Evolutionary conservation across 176 grass and related monocot genomes (phyloP).

Genomic region (Oryza glumipatula): DNA sequence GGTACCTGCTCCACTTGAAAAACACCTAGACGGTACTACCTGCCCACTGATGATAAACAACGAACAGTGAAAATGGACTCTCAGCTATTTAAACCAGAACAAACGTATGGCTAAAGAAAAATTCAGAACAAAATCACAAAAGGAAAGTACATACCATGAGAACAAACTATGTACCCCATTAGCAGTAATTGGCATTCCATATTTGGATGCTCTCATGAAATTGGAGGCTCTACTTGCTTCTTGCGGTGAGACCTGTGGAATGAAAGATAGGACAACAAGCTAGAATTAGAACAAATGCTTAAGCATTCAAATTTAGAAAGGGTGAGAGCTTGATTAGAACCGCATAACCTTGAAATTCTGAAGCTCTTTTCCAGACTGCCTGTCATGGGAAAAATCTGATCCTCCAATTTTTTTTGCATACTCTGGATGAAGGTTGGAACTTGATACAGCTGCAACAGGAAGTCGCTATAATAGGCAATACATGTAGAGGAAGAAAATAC

Average conservation of each 20-base stretch:
- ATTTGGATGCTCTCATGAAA: slow-evolving; percentile 29
- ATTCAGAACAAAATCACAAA: not conserved
- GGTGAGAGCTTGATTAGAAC: not conserved
- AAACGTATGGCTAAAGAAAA: not conserved
- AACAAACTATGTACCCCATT: slow-evolving; percentile 45
- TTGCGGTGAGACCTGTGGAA: slow-evolving; percentile 38
- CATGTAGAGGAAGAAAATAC: not conserved
- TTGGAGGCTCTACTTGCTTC: slow-evolving; percentile 28
- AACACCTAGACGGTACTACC: slow-evolving; percentile 44
- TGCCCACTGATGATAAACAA: slow-evolving; percentile 37
- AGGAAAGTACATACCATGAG: slow-evolving; percentile 42
- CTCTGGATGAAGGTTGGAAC: slow-evolving; percentile 27
- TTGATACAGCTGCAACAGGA: slow-evolving; percentile 39
- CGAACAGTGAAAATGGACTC: not conserved
- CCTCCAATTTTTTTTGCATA: slow-evolving; percentile 40
- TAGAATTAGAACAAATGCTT: slow-evolving; percentile 11
- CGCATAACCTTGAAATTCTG: slow-evolving; percentile 13
- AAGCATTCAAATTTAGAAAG: slow-evolving; percentile 4
- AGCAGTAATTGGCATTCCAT: slow-evolving; percentile 24
- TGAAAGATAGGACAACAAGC: slow-evolving; percentile 4
- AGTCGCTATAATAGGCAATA: not conserved
- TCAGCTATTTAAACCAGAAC: slow-evolving; percentile 9
- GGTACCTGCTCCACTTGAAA: slow-evolving; percentile 66
- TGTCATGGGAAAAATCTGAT: slow-evolving; percentile 10
- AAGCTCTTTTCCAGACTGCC: slow-evolving; percentile 22